Evolutionary conservation across 768 basidiomycete genomes (phyloP), one percentile per base, ranked within the genome.

Genomic region (Suillus alpinus): DNA sequence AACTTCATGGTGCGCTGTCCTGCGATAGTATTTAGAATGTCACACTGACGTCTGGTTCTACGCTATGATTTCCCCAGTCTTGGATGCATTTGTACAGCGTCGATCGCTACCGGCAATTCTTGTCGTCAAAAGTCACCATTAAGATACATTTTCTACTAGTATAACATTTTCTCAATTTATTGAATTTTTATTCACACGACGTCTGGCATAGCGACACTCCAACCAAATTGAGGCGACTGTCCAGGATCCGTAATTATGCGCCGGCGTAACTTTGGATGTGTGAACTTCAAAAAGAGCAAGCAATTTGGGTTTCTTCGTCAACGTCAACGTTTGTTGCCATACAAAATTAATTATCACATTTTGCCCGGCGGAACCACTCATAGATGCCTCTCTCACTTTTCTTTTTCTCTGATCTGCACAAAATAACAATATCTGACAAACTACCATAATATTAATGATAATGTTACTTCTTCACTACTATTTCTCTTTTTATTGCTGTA

Each of bases 91-190:
- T 14, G 44, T 40, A 59, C 36, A 31, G 13, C 34, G 16, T 40
- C 4, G n/a, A 31, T 36, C 32, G 10, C 39, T 26, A 16, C 6
- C 31, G 8, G 23, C 10, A 31, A 23, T 37, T 39, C 41, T 59
- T 39, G 41, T 59, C 20, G 23, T 58, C 60, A 55, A 34, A 59
- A 64, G 57, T 60, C 62, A 41, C 56, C 29, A 56, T 55, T 59
- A 23, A 44, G 39, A 51, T 56, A 55, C 34, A 39, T 10, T 5
- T 26, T 41, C 34, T 36, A 7, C 37, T 23, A n/a, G 18, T 43
- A n/a, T 43, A 7, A n/a, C 9, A 44, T 20, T 10, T 20, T 44
- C 20, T 18, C 7, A 6, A 6, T 16, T 40, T 40, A 18, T 18
- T 9, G n/a, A n/a, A 41, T 41, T n/a, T n/a, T 41, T 41, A 8